Evolutionary conservation across 2,329 filamentous ascomycete species (phyloP).

Genomic region (Capronia coronata): DNA sequence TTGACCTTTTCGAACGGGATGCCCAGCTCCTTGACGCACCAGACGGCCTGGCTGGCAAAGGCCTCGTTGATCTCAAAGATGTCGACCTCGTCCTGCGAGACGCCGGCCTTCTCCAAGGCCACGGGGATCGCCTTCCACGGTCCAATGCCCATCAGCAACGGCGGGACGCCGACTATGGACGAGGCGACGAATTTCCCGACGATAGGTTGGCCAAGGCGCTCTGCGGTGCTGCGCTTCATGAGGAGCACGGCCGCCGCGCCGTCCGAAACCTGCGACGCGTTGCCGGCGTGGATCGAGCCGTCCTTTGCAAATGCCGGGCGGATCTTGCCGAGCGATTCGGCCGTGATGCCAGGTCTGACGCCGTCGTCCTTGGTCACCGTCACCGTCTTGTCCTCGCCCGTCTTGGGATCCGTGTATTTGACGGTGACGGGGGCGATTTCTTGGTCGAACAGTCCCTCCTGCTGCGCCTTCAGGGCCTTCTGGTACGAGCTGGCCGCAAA

Average conservation of each 20-base stretch:
- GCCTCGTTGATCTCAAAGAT: conserved; percentile 99
- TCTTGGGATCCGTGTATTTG: conserved; percentile 85
- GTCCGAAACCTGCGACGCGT: conserved; percentile 91
- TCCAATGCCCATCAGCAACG: conserved; percentile 90
- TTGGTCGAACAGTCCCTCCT: conserved; percentile 81
- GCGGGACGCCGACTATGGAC: conserved; percentile 79
- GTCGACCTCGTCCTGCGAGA: conserved; percentile 84
- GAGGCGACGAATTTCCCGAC: conserved; percentile 87
- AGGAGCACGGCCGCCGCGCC: conserved; percentile 90
- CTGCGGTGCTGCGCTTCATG: conserved; percentile 88
- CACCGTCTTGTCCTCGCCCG: conserved; percentile 74
- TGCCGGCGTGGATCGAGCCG: conserved; percentile 91
- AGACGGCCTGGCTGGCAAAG: conserved; percentile 90
- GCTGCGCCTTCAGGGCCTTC: conserved; percentile 79
- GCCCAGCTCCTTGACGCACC: conserved; percentile 82
- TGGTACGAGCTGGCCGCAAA: conserved; percentile 92
- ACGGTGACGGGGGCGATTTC: conserved; percentile 85
- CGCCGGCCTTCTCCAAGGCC: conserved; percentile 78
- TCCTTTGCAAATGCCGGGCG: conserved; percentile 83
- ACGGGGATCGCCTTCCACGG: conserved; percentile 95
- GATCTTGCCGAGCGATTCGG: conserved; percentile 85
- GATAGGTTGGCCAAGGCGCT: conserved; percentile 79
- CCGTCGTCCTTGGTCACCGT: conserved; percentile 83
- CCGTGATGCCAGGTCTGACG: conserved; percentile 74
- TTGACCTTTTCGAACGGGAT: conserved; percentile 84